These are phyloP conservation scores for Benincasa hispida DNA, from an alignment of 306 rosid species.

Conservation along the genomic window DNA sequence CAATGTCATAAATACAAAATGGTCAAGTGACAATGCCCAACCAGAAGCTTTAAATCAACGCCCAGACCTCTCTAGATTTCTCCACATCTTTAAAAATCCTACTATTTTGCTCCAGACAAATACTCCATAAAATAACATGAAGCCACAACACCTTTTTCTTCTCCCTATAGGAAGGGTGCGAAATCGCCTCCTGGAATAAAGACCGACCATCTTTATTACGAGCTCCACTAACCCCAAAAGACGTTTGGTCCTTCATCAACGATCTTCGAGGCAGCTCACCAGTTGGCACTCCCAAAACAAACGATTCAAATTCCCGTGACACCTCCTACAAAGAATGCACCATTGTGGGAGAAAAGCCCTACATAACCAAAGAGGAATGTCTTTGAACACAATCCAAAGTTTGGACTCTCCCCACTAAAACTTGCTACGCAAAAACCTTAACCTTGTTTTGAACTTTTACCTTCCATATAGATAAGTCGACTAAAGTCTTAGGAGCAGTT, in stretches of 20 bases:
- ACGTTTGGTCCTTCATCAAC: too few species aligned
- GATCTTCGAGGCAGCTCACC: too few species aligned
- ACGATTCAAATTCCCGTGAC: too few species aligned
- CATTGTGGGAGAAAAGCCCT: neutral
- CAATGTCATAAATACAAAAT: neutral
- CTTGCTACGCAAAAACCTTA: neutral
- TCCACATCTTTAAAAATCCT: neutral
- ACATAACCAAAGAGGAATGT: neutral
- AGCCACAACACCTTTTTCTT: too few species aligned
- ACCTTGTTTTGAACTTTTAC: neutral
- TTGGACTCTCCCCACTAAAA: neutral
- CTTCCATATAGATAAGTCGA: neutral
- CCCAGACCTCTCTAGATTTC: neutral
- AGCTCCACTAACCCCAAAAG: too few species aligned
- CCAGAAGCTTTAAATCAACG: too few species aligned
- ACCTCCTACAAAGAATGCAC: too few species aligned
- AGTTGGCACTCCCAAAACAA: too few species aligned
- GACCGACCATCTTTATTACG: too few species aligned
- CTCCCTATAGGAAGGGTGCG: too few species aligned
- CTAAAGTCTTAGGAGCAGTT: too few species aligned
- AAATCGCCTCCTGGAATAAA: too few species aligned
- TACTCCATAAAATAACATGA: neutral
- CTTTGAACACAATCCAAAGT: neutral
- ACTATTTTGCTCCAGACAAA: neutral
- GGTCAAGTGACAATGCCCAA: neutral